Percentiles rank a stretch among this genome's conserved stretches.
phyloP scores from a whole-genome alignment of 495 filamentous ascomycete species.

The Aspergillus avenaceus region DNA sequence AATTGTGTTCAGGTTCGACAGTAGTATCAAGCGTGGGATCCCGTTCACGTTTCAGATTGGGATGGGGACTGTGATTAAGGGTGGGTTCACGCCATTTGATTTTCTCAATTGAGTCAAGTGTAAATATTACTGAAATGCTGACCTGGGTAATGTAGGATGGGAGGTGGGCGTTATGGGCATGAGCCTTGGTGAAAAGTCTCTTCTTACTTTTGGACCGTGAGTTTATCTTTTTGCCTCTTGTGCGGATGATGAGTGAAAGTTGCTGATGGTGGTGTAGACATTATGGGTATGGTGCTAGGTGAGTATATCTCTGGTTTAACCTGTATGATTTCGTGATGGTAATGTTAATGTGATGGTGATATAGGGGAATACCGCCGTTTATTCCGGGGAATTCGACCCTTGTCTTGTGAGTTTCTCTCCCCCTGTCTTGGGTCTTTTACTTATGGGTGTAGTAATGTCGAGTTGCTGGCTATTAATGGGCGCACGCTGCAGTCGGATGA shows the following conservation, averaged over 20 bases:
- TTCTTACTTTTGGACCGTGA: slow-evolving; percentile 22
- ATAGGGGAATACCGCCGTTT: slow-evolving; percentile 18
- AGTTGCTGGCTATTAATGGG: slow-evolving; percentile 17
- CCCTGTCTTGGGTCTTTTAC: background rate
- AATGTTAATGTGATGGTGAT: background rate
- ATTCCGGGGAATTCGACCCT: slow-evolving; percentile 18
- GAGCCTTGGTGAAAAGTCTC: slow-evolving; percentile 20
- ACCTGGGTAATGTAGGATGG: slow-evolving; percentile 7
- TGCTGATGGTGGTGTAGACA: slow-evolving; percentile 3
- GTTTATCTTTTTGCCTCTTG: background rate
- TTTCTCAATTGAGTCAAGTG: background rate
- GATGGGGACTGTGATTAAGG: slow-evolving; percentile 18
- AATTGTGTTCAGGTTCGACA: slow-evolving; percentile 14
- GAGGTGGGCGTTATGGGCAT: slow-evolving; percentile 18
- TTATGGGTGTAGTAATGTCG: slow-evolving; percentile 10
- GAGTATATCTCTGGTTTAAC: background rate
- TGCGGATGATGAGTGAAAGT: background rate
- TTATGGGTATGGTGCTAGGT: slow-evolving; percentile 21
- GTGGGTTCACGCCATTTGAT: slow-evolving; percentile 1
- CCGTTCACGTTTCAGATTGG: slow-evolving; percentile 20
- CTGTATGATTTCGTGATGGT: too few relatives aligned
- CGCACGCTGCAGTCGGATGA: slow-evolving; percentile 7
- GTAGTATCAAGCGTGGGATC: slow-evolving; percentile 18
- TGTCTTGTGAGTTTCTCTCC: slow-evolving; percentile 17
- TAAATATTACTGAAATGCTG: background rate